Evolutionary conservation across 441 rosid genomes (phyloP), one percentile per base, ranked within the genome.

Genomic region (Adansonia gregorii): DNA sequence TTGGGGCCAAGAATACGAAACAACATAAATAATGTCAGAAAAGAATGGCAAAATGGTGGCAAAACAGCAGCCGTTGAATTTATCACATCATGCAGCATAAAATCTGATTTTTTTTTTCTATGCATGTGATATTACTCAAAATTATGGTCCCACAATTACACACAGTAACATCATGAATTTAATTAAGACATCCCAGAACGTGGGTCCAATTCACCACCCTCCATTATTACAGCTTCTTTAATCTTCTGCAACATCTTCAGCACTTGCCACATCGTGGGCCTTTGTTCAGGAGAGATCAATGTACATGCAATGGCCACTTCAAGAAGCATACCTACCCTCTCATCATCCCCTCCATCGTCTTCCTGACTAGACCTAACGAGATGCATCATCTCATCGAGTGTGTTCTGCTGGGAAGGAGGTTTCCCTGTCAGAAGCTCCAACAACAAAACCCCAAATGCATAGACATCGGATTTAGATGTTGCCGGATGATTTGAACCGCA

Each of bases 201-300:
- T 51, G 76, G 80, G 83, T 85, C 91, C 86, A 76, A 58, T 72
- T 80, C 89, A 60, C 79, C 78, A 9, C 85, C 92, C 60, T 92
- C 94, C 78, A 71, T 85, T 48, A 83, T 55, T 52, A 82, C 91
- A 3, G 79, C 90, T 68, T 91, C 97, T 82, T 93, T 95, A 76
- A 95, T 90, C 87, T 91, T 93, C 61, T 91, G 98, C 70, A 93
- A 79, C 98, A 91, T 91, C 90, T 92, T 92, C 86, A 93, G 75
- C 5, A 92, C 98, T 80, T 91, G 98, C 97, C 98, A 92, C 98
- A 92, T 92, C 0, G 94, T 90, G 0, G 98, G 98, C 77, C 98
- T 85, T 79, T 92, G 98, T 54, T 95, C 98, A 1, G 94, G 89
- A 27, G 92, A 91, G 7, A 77, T 82, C 85, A 76, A 83, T 72